Percentiles rank a stretch among this genome's conserved stretches.
Evolutionary conservation across 805 yeast species (phyloP).

Genomic region (Suhomyces emberorum): DNA sequence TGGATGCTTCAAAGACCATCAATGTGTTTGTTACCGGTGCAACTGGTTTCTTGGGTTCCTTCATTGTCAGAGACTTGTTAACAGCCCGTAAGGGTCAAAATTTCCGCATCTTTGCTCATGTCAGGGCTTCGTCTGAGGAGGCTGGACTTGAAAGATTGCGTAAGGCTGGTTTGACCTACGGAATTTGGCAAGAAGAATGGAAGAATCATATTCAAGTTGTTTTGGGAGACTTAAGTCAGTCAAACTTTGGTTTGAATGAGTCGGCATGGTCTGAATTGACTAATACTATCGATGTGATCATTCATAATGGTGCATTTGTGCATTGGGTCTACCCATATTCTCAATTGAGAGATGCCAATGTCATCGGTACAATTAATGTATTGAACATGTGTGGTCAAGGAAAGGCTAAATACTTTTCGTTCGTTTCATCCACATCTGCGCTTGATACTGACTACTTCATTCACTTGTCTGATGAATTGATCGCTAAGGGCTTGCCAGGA

Average conservation of each 20-base stretch:
- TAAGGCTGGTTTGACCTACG: conserved; percentile 76
- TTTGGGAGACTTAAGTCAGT: conserved; percentile 73
- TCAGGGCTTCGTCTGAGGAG: conserved; percentile 68
- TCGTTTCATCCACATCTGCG: conserved; percentile 94
- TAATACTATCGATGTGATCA: conserved; percentile 67
- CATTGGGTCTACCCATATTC: conserved; percentile 98
- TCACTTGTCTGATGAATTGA: conserved; percentile 66
- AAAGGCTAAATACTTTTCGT: conserved; percentile 79
- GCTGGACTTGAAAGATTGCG: conserved; percentile 76
- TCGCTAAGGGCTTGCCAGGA: conserved; percentile 65
- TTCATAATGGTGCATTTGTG: conserved; percentile 97
- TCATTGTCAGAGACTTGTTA: conserved; percentile 74
- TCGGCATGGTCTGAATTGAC: conserved; percentile 57
- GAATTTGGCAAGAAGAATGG: conserved; percentile 69
- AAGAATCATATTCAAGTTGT: conserved; percentile 61
- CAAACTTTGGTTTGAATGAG: conserved; percentile 66
- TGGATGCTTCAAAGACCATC: conserved; percentile 33
- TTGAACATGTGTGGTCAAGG: conserved; percentile 74
- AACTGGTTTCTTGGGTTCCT: conserved; percentile 95
- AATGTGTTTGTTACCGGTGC: conserved; percentile 89
- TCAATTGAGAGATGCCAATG: conserved; percentile 89
- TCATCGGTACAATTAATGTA: conserved; percentile 80
- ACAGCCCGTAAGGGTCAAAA: conserved; percentile 45
- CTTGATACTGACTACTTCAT: conserved; percentile 82
- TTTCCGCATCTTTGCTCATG: conserved; percentile 79